phyloP scores from a whole-genome alignment of 768 basidiomycete genomes.

The Trametes maxima region DNA sequence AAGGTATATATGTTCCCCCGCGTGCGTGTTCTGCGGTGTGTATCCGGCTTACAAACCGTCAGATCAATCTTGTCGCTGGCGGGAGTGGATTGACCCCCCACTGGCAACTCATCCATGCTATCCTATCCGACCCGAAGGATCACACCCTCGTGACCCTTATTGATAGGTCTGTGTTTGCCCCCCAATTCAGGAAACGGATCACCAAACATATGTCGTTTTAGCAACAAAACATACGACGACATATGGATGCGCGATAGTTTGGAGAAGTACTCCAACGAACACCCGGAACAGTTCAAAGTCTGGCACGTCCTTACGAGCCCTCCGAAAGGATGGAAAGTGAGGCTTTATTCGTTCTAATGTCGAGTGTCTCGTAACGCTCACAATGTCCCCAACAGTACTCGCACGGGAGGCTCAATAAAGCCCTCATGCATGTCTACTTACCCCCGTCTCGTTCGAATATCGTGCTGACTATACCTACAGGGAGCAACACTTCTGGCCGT shows the following conservation, averaged over 20 bases:
- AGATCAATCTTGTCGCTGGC: constrained; percentile 30
- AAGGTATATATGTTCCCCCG: constrained; percentile 5
- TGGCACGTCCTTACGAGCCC: constrained; percentile 25
- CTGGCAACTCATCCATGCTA: constrained; percentile 30
- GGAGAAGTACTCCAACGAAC: constrained; percentile 18
- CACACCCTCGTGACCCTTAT: constrained; percentile 24
- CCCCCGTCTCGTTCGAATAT: background rate
- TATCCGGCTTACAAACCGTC: background rate
- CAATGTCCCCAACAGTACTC: constrained; percentile 5
- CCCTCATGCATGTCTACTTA: constrained; percentile 20
- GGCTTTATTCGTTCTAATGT: background rate
- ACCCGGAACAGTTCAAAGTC: constrained; percentile 23
- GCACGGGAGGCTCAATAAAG: constrained; percentile 11
- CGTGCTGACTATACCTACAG: constrained; percentile 2
- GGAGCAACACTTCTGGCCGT: constrained; percentile 24
- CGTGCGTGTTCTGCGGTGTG: background rate
- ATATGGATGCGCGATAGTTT: constrained; percentile 25
- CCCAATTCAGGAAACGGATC: no score
- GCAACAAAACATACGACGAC: constrained; percentile 29
- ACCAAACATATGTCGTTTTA: background rate
- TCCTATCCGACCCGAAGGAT: constrained; percentile 24
- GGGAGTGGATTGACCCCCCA: constrained; percentile 29
- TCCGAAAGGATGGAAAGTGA: constrained; percentile 20
- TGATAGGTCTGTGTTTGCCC: constrained; percentile 16
- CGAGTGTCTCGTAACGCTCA: background rate